Evolutionary conservation across 768 basidiomycete species (phyloP).

Genomic region (Mycena olivaceomarginata): DNA sequence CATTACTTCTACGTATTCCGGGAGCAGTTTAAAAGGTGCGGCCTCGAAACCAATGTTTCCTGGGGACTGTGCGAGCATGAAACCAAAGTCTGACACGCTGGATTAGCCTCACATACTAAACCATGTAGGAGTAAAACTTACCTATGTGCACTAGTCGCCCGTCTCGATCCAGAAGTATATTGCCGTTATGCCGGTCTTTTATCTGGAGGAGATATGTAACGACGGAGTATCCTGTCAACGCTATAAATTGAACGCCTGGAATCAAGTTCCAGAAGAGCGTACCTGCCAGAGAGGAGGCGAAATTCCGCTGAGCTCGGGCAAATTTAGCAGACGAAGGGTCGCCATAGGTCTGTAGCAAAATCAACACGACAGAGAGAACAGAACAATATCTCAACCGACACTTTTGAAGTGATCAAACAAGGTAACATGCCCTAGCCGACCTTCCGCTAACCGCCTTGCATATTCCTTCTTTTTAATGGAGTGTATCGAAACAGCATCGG

Average conservation of each 20-base stretch:
- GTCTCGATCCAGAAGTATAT: constrained; percentile 96
- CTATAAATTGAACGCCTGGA: constrained; percentile 9
- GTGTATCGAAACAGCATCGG: constrained; percentile 98
- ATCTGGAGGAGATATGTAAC: constrained; percentile 98
- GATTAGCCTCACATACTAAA: not conserved
- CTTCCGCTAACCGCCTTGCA: constrained; percentile 88
- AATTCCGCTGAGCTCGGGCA: constrained; percentile 92
- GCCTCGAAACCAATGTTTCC: constrained; percentile 99
- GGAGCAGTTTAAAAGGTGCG: constrained; percentile 97
- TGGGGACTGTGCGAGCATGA: constrained; percentile 97
- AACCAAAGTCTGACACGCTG: constrained; percentile 88
- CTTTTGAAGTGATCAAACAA: constrained; percentile 94
- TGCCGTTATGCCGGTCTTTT: constrained; percentile 99
- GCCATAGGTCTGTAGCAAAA: constrained; percentile 84
- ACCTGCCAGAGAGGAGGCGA: constrained; percentile 94
- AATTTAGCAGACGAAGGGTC: constrained; percentile 92
- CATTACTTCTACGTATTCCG: constrained; percentile 97
- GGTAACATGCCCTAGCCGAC: constrained; percentile 90
- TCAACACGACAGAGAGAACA: not conserved
- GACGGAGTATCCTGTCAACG: constrained; percentile 87
- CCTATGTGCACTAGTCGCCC: constrained; percentile 95
- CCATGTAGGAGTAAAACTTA: not conserved
- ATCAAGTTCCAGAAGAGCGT: constrained; percentile 36
- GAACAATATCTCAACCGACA: constrained; percentile 64
- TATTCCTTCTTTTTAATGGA: constrained; percentile 99